Evolutionary conservation across 257 asterid genomes (phyloP), one percentile per base, ranked within the genome.

Genomic region (Solanum arcanum): DNA sequence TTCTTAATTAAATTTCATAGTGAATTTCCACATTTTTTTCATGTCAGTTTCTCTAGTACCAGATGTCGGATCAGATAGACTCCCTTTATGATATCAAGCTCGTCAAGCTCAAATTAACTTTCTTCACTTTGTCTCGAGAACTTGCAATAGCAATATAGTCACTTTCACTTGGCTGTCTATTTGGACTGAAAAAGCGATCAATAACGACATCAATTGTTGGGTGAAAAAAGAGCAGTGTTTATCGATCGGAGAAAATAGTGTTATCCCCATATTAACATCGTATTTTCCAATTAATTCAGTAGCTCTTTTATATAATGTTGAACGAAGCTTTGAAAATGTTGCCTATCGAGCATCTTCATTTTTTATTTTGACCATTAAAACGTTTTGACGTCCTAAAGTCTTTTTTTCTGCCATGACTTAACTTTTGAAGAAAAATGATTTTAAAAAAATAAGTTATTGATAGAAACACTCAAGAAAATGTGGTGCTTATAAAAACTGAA

Each of bases 161-260:
- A 37, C 9, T 37, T 37, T 35, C 81, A 35, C 27, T 73, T 35
- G 49, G 5, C 9, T 10, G 49, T 14, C 2, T 37, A 37, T 35
- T 2, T 35, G 81, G 81, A 73, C 10, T 37, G 23, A 83, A 62
- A 44, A 76, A 72, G 3, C 83, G 41, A 23, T 27, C 8, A 15
- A 83, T 0, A 8, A 92, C 74, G 6, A 86, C 52, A 9, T 89
- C 92, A 87, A 84, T 64, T 3, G 90, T 89, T 4, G 94, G 93
- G n/a, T 89, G 88, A 41, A 92, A 92, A 90, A 90, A 39, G 93
- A 89, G 86, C 69, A 90, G 44, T 88, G 89, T 87, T 90, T 92
- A 13, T 91, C 89, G 1, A 90, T 88, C 2, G 91, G 92, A 10
- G 92, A 92, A 13, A 35, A 90, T 12, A 89, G 6, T n/a, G 90